Base-by-base conservation (phyloP, 768 basidiomycete genomes). In the Daedaleopsis sinensis region DNA sequence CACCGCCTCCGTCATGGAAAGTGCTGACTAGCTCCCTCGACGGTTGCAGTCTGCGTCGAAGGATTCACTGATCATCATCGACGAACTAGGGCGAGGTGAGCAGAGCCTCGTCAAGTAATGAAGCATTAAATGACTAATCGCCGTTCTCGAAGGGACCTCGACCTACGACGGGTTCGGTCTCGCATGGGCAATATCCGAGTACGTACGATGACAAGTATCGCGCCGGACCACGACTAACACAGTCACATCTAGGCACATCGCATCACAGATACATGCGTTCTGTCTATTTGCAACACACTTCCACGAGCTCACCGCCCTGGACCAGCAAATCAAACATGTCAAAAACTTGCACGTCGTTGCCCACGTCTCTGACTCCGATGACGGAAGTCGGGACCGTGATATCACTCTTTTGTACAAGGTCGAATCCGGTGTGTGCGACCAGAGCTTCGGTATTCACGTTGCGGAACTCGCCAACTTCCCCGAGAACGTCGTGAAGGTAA, bases 121-220 rank as follows among this genome's bases (percentile, higher is more conserved):
- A 15, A 46, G 6, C 35, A 12, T 27, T 38, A 21, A 46, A 50
- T 27, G 49, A 37, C 36, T 57, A 7, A 62, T 48, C 39, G 18
- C 39, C 39, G 39, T 24, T 24, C 24, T 63, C 39, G n/a, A 60
- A 91, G 90, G 96, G 7, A 97, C 96, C 0, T 97, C 96, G 0
- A 98, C 96, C 0, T 96, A 96, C 65, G 96, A 99, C 72, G 96
- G 96, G 6, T 98, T 98, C 68, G 96, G 96, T 7, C 82, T 99
- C 7, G 97, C 97, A 0, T 99, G 96, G 96, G 94, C 96, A 1
- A 98, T 98, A 67, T 96, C 94, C 54, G 97, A 99, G 96, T 96
- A 73, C 61, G 84, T 73, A 3, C 24, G 27, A 12, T 18, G 15
- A 8, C 5, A 18, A 16, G 16, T 9, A 24, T 52, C 49, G 36